Conservation (phyloP, 116 monocot genomes). For the Phalaenopsis hybrid region DNA sequence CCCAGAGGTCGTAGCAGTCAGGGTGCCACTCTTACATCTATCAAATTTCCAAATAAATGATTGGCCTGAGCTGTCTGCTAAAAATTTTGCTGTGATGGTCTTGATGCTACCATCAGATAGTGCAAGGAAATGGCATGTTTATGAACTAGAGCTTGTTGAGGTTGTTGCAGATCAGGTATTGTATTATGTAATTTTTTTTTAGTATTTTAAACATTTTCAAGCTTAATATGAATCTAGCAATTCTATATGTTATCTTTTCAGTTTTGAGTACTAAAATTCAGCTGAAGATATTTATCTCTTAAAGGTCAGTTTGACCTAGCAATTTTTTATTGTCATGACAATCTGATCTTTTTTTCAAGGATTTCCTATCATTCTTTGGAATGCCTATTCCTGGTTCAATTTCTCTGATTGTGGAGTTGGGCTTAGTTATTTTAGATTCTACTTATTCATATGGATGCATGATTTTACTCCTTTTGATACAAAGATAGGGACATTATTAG, state of each 20-base stretch:
- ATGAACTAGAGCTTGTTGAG: constrained; percentile 91
- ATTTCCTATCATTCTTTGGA: not conserved
- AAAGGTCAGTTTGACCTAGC: not conserved
- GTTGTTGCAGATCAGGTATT: constrained; percentile 95
- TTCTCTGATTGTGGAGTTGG: too few species aligned
- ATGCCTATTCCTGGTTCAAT: too few species aligned
- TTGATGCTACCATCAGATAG: constrained; percentile 87
- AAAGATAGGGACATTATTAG: too few species aligned
- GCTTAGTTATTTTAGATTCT: too few species aligned
- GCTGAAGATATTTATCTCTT: not conserved
- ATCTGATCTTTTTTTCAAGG: not conserved
- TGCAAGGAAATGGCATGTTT: constrained; percentile 81
- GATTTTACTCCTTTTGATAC: too few species aligned
- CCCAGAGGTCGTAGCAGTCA: constrained; percentile 87
- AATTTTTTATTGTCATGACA: not conserved
- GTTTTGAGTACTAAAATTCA: not conserved
- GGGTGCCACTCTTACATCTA: constrained; percentile 75
- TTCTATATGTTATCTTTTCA: not conserved
- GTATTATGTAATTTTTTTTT: not conserved
- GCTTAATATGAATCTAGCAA: not conserved
- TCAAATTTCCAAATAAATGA: constrained; percentile 92
- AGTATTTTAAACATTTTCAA: not conserved
- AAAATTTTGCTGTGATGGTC: constrained; percentile 87
- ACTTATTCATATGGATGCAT: too few species aligned
- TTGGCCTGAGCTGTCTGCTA: constrained; percentile 78